These are phyloP conservation scores for Boletus sp. DNA, from an alignment of 768 basidiomycete genomes.

Conservation along the genomic window DNA sequence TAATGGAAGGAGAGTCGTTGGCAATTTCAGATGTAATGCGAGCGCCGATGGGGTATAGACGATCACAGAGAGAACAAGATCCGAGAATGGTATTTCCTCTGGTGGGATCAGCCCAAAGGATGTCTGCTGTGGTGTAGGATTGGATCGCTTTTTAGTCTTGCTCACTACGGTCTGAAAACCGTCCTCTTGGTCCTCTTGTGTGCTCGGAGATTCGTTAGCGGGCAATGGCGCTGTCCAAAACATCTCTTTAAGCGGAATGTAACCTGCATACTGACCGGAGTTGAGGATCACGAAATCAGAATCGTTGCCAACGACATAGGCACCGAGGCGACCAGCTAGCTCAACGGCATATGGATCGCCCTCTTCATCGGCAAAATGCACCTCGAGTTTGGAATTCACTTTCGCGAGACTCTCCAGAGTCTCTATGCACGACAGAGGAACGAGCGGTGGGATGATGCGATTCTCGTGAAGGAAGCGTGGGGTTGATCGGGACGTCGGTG, in stretches of 20 bases:
- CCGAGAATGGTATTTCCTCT: constrained; percentile 29
- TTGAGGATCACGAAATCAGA: constrained; percentile 82
- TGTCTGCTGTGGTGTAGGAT: constrained; percentile 19
- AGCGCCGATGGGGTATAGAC: constrained; percentile 61
- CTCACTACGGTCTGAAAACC: constrained; percentile 59
- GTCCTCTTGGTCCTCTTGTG: constrained; percentile 38
- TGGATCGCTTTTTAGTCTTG: constrained; percentile 49
- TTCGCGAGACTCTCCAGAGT: constrained; percentile 43
- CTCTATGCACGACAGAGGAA: constrained; percentile 54
- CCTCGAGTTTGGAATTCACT: constrained; percentile 38
- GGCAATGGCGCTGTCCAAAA: constrained; percentile 47
- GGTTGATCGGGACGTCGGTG: constrained; percentile 55
- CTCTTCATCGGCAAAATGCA: constrained; percentile 79
- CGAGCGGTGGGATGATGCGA: constrained; percentile 71
- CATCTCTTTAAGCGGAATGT: constrained; percentile 74
- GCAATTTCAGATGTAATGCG: constrained; percentile 63
- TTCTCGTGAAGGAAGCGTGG: constrained; percentile 69
- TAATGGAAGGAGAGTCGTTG: constrained; percentile 69
- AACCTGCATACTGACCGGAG: constrained; percentile 72
- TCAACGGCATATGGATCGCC: constrained; percentile 84
- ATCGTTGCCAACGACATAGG: constrained; percentile 74
- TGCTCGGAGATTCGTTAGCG: constrained; percentile 19
- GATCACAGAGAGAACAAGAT: constrained; percentile 50
- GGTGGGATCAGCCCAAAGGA: constrained; percentile 53
- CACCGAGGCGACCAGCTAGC: constrained; percentile 67